These are phyloP conservation scores for Orbilia javanica DNA, from an alignment of 2,329 filamentous ascomycete genomes.

Conservation along the genomic window DNA sequence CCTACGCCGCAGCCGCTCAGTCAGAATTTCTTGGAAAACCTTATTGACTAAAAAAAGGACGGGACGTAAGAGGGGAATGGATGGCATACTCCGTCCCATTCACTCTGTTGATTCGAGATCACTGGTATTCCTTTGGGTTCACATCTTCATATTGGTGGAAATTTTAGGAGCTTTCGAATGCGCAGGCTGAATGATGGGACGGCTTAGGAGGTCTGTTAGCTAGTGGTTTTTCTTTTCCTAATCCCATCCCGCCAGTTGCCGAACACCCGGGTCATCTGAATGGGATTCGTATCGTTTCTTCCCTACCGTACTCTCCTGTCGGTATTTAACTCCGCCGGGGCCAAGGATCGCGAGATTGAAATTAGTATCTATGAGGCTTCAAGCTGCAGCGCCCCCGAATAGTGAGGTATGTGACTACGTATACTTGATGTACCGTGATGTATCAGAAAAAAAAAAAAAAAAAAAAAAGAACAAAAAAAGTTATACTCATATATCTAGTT, in stretches of 20 bases:
- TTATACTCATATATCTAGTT: too few relatives aligned
- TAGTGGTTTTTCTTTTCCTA: constrained; percentile 27
- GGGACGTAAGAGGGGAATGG: not conserved
- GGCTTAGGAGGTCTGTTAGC: not conserved
- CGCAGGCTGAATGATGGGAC: constrained; percentile 5
- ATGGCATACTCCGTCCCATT: constrained; percentile 23
- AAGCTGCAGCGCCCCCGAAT: not conserved
- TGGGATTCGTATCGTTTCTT: constrained; percentile 10
- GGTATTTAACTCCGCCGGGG: not conserved
- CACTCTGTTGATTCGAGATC: not conserved
- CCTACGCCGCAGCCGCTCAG: constrained; percentile 35
- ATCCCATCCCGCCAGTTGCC: constrained; percentile 18
- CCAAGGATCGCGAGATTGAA: constrained; percentile 14
- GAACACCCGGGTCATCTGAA: constrained; percentile 20
- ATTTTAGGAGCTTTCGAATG: constrained; percentile 9
- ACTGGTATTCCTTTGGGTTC: not conserved
- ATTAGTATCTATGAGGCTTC: constrained; percentile 10
- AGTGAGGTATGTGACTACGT: not conserved
- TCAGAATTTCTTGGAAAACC: constrained; percentile 26
- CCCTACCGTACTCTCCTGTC: constrained; percentile 8
- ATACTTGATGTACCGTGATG: not conserved
- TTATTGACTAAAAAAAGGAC: not conserved
- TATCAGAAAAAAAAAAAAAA: not conserved
- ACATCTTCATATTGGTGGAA: constrained; percentile 42
- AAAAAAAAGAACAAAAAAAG: not conserved